Evolutionary conservation across 768 basidiomycete genomes (phyloP).

Genomic region (Xerocomellus chrysenteron): DNA sequence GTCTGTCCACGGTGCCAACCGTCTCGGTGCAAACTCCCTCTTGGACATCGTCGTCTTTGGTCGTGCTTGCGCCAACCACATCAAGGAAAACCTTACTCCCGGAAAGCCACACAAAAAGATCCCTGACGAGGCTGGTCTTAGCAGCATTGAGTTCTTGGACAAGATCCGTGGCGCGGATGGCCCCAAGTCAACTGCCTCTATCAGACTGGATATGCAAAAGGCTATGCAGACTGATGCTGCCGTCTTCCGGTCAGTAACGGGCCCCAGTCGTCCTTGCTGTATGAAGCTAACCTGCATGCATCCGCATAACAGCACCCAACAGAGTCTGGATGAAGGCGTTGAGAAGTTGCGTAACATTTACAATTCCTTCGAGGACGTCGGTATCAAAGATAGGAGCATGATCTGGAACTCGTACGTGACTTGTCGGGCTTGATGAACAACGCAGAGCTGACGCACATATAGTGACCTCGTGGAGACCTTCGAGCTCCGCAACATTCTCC

Average conservation of each 20-base stretch:
- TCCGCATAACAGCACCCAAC: constrained; percentile 64
- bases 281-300: constrained; percentile 2
- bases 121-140: constrained; percentile 79
- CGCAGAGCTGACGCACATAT: constrained; percentile 8
- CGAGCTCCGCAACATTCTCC: constrained; percentile 93
- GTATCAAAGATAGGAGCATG: constrained; percentile 98
- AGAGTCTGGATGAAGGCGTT: constrained; percentile 90
- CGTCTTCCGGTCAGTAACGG: constrained; percentile 75
- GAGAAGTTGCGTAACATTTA: constrained; percentile 82
- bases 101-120: constrained; percentile 90
- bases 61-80: constrained; percentile 98
- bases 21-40: constrained; percentile 98
- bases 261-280: not conserved
- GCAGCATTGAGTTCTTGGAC: constrained; percentile 86
- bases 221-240: constrained; percentile 98
- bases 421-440: not conserved
- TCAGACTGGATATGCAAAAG: constrained; percentile 97
- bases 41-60: constrained; percentile 99
- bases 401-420: constrained; percentile 96
- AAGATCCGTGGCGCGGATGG: constrained; percentile 82
- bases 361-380: constrained; percentile 85
- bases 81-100: constrained; percentile 84
- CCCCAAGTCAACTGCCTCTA: constrained; percentile 81
- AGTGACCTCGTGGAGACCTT: constrained; percentile 97
- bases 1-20: constrained; percentile 98